phyloP scores from a whole-genome alignment of 2,329 filamentous ascomycete species.

The Leptographium galeiforme region DNA sequence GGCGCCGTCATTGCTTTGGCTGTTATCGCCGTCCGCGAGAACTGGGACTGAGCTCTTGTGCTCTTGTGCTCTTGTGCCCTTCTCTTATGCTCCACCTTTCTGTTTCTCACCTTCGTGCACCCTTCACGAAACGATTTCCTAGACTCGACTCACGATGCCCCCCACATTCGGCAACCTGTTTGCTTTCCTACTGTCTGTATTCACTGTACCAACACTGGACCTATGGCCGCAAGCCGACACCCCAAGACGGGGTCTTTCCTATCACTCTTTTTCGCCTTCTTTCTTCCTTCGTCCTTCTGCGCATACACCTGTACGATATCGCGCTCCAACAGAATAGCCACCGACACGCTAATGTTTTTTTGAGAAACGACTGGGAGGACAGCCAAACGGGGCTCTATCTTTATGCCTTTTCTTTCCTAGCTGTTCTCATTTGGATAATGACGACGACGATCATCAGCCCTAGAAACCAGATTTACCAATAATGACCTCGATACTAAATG shows the following conservation, averaged over 20 bases:
- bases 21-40: conserved; percentile 36
- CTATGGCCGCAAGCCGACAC: too few species aligned
- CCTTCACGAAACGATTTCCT: not conserved
- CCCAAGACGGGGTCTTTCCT: not conserved
- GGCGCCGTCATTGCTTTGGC: conserved; percentile 38
- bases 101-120: too few species aligned
- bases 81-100: not conserved
- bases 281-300: not conserved
- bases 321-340: too few species aligned
- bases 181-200: not conserved
- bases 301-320: not conserved
- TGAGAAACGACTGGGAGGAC: not conserved
- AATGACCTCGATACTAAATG: not conserved
- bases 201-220: not conserved
- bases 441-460: not conserved
- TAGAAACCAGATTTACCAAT: not conserved
- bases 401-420: not conserved
- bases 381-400: not conserved
- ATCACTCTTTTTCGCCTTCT: not conserved
- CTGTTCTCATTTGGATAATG: not conserved
- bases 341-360: too few species aligned
- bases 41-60: conserved; percentile 23
- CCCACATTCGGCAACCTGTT: too few species aligned
- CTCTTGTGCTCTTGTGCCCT: not conserved
- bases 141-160: too few species aligned